These are phyloP conservation scores for Bacidia gigantensis DNA, from an alignment of 495 filamentous ascomycete species.

Conservation along the genomic window DNA sequence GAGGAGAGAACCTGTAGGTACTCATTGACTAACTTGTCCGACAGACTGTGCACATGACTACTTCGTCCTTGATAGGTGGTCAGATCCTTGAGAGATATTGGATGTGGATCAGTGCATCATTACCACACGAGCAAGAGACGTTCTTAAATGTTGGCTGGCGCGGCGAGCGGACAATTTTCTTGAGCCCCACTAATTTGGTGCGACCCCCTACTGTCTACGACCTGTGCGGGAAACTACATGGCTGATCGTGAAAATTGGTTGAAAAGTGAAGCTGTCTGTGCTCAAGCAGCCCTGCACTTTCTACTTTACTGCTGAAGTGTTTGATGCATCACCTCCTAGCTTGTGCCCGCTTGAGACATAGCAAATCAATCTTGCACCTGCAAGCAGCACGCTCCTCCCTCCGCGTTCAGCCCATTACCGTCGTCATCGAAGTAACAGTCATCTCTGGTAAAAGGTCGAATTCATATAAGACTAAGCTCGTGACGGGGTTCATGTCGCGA, in stretches of 20 bases:
- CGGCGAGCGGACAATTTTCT: too few species aligned
- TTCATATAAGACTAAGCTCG: neutral
- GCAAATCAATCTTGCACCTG: neutral
- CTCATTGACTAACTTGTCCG: neutral
- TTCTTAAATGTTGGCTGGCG: too few species aligned
- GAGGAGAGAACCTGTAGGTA: slow-evolving; percentile 11
- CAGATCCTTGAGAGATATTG: too few species aligned
- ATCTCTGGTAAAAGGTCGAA: neutral
- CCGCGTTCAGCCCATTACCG: neutral
- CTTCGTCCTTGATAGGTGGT: neutral
- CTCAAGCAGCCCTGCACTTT: neutral
- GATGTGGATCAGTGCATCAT: too few species aligned
- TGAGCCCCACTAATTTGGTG: too few species aligned
- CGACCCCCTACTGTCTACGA: too few species aligned
- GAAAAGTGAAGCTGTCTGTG: neutral
- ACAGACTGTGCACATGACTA: neutral
- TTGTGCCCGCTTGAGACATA: neutral
- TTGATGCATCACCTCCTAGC: neutral
- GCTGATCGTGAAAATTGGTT: too few species aligned
- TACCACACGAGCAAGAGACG: too few species aligned
- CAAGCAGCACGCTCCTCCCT: neutral
- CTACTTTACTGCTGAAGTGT: neutral
- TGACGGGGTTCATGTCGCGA: neutral
- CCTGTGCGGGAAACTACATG: too few species aligned
- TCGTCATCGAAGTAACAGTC: neutral